Percentiles rank a stretch among this genome's conserved stretches.
These are phyloP conservation scores for Oryza glumipatula DNA, from an alignment of 176 grass and related monocot genomes.

Conservation along the genomic window DNA sequence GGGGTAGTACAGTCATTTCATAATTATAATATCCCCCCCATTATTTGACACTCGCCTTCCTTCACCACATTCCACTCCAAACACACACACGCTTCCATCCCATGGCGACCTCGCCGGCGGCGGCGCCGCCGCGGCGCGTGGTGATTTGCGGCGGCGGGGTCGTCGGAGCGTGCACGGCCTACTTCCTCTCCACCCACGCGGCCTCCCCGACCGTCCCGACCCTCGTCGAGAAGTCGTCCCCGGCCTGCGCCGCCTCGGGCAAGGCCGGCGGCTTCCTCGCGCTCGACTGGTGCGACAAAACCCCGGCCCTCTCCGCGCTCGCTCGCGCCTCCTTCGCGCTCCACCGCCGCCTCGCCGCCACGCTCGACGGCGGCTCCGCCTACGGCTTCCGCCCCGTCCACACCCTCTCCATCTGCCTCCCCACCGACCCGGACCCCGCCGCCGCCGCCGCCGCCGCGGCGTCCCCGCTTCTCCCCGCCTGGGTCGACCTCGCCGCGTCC, in stretches of 20 bases:
- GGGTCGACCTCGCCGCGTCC: constrained; percentile 64
- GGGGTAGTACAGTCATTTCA: no score
- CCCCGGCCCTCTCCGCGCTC: constrained; percentile 54
- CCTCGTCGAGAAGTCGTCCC: constrained; percentile 66
- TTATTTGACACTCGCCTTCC: no score
- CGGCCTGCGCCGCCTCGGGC: constrained; percentile 85
- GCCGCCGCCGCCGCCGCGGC: background rate
- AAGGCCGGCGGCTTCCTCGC: constrained; percentile 91
- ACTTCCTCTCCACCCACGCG: constrained; percentile 74
- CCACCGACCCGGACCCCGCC: background rate
- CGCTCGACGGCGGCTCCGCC: constrained; percentile 53
- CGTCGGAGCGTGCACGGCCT: constrained; percentile 77
- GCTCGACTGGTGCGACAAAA: constrained; percentile 88
- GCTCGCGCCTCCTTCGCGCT: constrained; percentile 76
- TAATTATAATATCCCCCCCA: no score
- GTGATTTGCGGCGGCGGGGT: constrained; percentile 86
- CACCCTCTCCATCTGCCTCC: constrained; percentile 60
- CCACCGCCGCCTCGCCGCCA: constrained; percentile 65
- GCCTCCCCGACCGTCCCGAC: constrained; percentile 48
- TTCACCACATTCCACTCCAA: no score
- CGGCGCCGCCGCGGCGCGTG: constrained; percentile 51
- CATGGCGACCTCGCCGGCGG: background rate
- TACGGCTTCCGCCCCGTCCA: constrained; percentile 84
- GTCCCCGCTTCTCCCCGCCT: constrained; percentile 54
- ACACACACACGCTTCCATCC: no score